Percentiles rank a stretch among this genome's conserved stretches.
phyloP scores from a whole-genome alignment of 1,284 basidiomycete species.

The Apiotrichum gracile region DNA sequence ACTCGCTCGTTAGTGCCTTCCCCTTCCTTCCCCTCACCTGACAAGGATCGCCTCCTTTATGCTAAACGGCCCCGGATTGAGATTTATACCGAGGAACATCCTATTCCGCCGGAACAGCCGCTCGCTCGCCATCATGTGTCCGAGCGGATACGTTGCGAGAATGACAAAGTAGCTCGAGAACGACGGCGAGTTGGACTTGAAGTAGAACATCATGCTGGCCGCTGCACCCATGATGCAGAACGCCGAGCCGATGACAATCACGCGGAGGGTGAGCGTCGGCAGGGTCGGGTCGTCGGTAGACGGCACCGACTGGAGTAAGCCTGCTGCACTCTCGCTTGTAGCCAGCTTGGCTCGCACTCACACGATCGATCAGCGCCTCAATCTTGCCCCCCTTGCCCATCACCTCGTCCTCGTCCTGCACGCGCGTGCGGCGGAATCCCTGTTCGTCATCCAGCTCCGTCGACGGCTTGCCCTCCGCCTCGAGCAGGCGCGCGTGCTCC shows the following conservation, averaged over 20 bases:
- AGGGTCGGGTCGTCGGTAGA: constrained; percentile 53
- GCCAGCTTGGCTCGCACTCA: constrained; percentile 11
- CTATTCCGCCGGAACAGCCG: constrained; percentile 24
- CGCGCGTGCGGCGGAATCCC: neutral
- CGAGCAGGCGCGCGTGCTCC: constrained; percentile 7
- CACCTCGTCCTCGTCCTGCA: constrained; percentile 12
- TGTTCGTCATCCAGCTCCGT: neutral
- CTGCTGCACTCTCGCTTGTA: too few relatives aligned
- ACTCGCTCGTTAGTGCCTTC: constrained; percentile 26
- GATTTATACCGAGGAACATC: constrained; percentile 35
- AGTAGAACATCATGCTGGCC: constrained; percentile 50
- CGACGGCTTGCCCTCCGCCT: constrained; percentile 1
- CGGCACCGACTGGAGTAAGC: constrained; percentile 47
- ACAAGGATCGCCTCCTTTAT: constrained; percentile 48
- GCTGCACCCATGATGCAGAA: constrained; percentile 54
- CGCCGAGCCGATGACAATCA: constrained; percentile 51
- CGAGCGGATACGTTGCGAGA: constrained; percentile 50
- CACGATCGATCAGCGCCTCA: constrained; percentile 33
- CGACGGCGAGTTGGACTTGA: constrained; percentile 50
- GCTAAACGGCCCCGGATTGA: constrained; percentile 52
- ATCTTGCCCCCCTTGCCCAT: constrained; percentile 35
- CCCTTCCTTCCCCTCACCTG: constrained; percentile 24
- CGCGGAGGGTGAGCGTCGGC: constrained; percentile 52
- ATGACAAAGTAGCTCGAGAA: constrained; percentile 56
- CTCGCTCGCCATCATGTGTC: constrained; percentile 43